phyloP scores from a whole-genome alignment of 805 yeast species.

The Lachancea kluyveri region DNA sequence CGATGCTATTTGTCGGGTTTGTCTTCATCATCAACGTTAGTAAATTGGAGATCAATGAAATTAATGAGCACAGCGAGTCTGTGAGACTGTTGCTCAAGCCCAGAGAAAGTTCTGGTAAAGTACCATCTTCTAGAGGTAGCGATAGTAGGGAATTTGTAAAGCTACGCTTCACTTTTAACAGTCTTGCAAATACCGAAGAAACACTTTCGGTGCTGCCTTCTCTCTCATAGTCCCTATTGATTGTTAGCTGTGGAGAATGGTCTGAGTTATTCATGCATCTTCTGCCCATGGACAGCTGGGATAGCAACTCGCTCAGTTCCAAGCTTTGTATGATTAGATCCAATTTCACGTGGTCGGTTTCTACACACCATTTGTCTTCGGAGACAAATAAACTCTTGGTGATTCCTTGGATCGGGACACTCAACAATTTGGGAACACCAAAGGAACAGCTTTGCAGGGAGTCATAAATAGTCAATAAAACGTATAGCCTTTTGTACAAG shows the following conservation, averaged over 20 bases:
- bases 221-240: not conserved
- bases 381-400: constrained; percentile 12
- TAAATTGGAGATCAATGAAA: constrained; percentile 19
- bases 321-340: constrained; percentile 20
- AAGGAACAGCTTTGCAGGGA: constrained; percentile 45
- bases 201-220: not conserved
- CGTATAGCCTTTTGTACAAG: constrained; percentile 38
- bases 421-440: constrained; percentile 38
- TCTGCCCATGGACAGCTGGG: constrained; percentile 21
- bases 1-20: constrained; percentile 29
- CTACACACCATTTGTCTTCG: constrained; percentile 25
- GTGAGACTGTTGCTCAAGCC: constrained; percentile 14
- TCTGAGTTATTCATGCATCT: constrained; percentile 9
- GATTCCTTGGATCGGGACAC: constrained; percentile 20
- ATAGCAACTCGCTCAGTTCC: constrained; percentile 22
- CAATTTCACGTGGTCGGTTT: constrained; percentile 18
- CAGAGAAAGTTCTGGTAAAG: constrained; percentile 3
- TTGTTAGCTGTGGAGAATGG: not conserved
- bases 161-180: constrained; percentile 17
- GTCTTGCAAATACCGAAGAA: constrained; percentile 12
- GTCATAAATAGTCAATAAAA: constrained; percentile 43
- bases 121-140: constrained; percentile 10
- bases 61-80: constrained; percentile 17
- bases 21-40: constrained; percentile 22
- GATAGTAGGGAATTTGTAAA: constrained; percentile 16